phyloP scores from a whole-genome alignment of 192 early-diverging fungal species.

The Paraglomus brasilianum region DNA sequence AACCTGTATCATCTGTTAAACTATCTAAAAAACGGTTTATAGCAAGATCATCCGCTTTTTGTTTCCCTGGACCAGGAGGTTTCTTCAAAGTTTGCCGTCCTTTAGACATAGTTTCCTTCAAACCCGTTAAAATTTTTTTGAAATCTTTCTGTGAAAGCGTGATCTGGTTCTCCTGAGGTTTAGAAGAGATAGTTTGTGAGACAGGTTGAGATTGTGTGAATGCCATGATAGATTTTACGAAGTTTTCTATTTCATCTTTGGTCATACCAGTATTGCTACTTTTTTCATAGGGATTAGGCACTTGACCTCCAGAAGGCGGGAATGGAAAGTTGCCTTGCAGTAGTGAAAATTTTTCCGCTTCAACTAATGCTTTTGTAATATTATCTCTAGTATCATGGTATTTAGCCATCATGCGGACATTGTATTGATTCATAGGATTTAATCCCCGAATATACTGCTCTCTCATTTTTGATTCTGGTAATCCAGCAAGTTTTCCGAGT shows the following conservation, averaged over 20 bases:
- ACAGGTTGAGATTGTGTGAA: neutral
- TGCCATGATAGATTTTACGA: conserved; percentile 6
- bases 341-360: conserved; percentile 5
- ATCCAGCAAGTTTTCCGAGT: neutral
- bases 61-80: conserved; percentile 5
- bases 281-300: conserved; percentile 7
- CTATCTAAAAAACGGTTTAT: conserved; percentile 21
- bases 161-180: conserved; percentile 18
- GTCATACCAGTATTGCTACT: neutral
- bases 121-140: conserved; percentile 15
- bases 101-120: conserved; percentile 12
- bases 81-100: neutral
- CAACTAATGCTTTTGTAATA: conserved; percentile 12
- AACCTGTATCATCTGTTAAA: conserved; percentile 6
- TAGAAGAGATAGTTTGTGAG: conserved; percentile 15
- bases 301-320: neutral
- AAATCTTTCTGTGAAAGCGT: conserved; percentile 19
- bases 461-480: neutral
- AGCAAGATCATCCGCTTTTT: conserved; percentile 17
- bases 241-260: neutral
- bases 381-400: too few relatives aligned
- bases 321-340: neutral
- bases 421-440: conserved; percentile 16
- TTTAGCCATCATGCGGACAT: conserved; percentile 1
- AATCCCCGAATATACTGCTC: conserved; percentile 5